A percentile compares a stretch with the other conserved stretches of the same genome.
phyloP scores from a whole-genome alignment of 495 filamentous ascomycete genomes.

The Tuber umbilicatum region DNA sequence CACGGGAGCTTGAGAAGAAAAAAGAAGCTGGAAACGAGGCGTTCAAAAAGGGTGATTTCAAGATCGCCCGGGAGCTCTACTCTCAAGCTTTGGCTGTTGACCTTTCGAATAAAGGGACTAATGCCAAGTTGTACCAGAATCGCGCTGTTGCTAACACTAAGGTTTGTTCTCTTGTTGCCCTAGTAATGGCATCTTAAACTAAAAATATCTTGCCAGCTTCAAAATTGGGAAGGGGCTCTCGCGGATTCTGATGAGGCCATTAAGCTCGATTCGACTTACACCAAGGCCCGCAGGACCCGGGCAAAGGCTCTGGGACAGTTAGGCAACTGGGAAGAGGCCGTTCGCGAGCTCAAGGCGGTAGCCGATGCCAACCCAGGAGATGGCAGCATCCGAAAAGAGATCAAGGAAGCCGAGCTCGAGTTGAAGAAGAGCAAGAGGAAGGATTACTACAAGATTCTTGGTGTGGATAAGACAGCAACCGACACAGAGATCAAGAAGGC shows the following conservation, averaged over 20 bases:
- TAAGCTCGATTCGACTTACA: conserved; percentile 71
- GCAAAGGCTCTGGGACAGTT: conserved; percentile 77
- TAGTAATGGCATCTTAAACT: conserved; percentile 8
- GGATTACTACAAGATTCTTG: conserved; percentile 97
- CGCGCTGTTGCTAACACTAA: conserved; percentile 69
- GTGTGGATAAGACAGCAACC: conserved; percentile 73
- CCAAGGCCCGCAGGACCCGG: conserved; percentile 86
- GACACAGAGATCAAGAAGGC: conserved; percentile 93
- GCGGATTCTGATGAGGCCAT: conserved; percentile 83
- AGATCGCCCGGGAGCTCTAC: conserved; percentile 75
- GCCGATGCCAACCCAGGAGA: conserved; percentile 76
- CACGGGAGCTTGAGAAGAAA: conserved; percentile 70
- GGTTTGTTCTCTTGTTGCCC: conserved; percentile 37
- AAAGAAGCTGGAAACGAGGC: conserved; percentile 88
- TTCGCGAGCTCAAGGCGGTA: conserved; percentile 79
- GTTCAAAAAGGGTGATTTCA: conserved; percentile 77
- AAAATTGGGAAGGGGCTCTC: conserved; percentile 71
- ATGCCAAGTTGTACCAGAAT: conserved; percentile 90
- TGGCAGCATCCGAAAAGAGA: conserved; percentile 67
- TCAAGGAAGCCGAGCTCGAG: conserved; percentile 85
- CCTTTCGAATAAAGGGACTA: conserved; percentile 81
- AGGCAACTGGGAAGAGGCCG: conserved; percentile 84
- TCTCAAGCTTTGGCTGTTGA: conserved; percentile 78
- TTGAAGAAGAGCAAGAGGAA: conserved; percentile 96
- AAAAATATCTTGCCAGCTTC: conserved; percentile 50